Base-by-base conservation (phyloP, 768 basidiomycete genomes). In the Phlegmacium glaucopus region DNA sequence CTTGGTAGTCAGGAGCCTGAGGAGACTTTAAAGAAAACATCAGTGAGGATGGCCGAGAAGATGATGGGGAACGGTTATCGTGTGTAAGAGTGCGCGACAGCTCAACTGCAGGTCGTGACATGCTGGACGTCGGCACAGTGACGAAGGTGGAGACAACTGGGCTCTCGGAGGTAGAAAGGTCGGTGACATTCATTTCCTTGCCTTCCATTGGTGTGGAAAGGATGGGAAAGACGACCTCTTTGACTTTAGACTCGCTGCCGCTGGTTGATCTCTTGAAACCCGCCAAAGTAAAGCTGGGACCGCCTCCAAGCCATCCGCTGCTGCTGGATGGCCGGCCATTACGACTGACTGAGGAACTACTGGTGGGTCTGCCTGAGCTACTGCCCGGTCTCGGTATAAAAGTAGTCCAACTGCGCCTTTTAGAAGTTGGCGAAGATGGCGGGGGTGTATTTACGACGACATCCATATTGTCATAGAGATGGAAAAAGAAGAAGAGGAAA, bases 1-100 rank as follows among this genome's bases (percentile, higher is more conserved):
- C 67, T 68, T 81, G 76, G 44, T 71, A 58, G 57, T 78, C 72
- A 43, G 75, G 62, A 41, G 74, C 64, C 61, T 77, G 70, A 15
- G 63, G 29, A 39, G 60, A 39, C 53, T 63, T 62, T 39, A 65
- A 53, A 41, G 61, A 59, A 51, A 61, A 52, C 35, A 61, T 66
- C 54, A 69, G 61, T 61, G 67, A 55, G 43, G 56, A 57, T 27
- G 64, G 64, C 2, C 59, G 51, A 18, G 65, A 62, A 11, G 62
- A 56, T 9, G 67, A 66, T 29, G 53, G 42, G 12, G 66, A 57
- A 18, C 63, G 52, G 7, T 68, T 54, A 39, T 67, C 65, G 17
- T 58, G 52, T 15, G 60, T 58, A 22, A 36, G 40, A 4, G 55
- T 22, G 30, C 55, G 49, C 36, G 53, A 42, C 42, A 57, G 49